phyloP scores from a whole-genome alignment of 331 rosid genomes.

The Quercus phellos region DNA sequence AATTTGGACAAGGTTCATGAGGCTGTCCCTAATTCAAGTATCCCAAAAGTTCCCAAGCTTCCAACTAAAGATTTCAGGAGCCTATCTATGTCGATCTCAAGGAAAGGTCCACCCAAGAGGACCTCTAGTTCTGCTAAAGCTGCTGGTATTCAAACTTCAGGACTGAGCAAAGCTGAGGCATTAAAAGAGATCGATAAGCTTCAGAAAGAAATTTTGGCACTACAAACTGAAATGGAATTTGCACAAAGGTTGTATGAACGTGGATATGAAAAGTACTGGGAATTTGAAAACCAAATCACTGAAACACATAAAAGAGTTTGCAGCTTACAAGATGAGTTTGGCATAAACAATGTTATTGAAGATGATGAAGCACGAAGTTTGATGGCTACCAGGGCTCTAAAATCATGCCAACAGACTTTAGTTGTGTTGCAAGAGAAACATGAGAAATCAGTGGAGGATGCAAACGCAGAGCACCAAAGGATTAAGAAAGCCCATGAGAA shows the following conservation, averaged over 20 bases:
- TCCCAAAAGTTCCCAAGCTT: slow-evolving; percentile 56
- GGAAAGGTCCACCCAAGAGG: slow-evolving; percentile 36
- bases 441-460: slow-evolving; percentile 49
- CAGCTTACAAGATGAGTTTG: slow-evolving; percentile 66
- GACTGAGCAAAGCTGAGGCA: slow-evolving; percentile 59
- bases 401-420: slow-evolving; percentile 66
- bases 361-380: slow-evolving; percentile 71
- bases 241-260: slow-evolving; percentile 68
- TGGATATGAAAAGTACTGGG: slow-evolving; percentile 66
- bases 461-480: slow-evolving; percentile 37
- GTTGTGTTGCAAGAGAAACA: slow-evolving; percentile 49
- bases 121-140: slow-evolving; percentile 28
- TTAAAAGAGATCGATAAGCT: slow-evolving; percentile 54
- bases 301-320: slow-evolving; percentile 62
- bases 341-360: slow-evolving; percentile 43
- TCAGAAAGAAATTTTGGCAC: slow-evolving; percentile 66
- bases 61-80: slow-evolving; percentile 45
- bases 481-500: slow-evolving; percentile 44
- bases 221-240: slow-evolving; percentile 90
- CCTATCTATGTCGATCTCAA: slow-evolving; percentile 43
- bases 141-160: slow-evolving; percentile 33
- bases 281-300: slow-evolving; percentile 51
- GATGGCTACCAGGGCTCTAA: slow-evolving; percentile 79
- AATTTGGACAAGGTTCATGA: not conserved
- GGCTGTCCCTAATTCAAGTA: slow-evolving; percentile 22